Conservation (phyloP, 192 early-diverging fungal genomes). For the Podila minutissima region DNA sequence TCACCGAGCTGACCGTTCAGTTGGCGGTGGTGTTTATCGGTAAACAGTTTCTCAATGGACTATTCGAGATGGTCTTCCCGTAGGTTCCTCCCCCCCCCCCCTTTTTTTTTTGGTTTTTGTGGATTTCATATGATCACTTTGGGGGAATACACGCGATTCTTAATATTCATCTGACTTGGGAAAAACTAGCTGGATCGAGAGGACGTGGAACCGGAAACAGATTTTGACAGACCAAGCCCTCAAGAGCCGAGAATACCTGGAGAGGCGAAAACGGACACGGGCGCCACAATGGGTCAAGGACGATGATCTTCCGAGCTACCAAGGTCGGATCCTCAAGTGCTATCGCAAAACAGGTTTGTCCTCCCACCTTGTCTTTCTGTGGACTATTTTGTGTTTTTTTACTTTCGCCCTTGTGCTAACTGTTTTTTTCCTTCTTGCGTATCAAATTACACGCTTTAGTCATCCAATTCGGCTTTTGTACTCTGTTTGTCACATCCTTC, state of each 20-base stretch:
- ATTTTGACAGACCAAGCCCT: constrained; percentile 27
- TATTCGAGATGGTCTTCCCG: constrained; percentile 59
- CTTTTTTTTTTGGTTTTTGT: not conserved
- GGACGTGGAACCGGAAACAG: constrained; percentile 38
- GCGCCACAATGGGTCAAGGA: constrained; percentile 55
- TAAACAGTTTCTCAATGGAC: constrained; percentile 58
- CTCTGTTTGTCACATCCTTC: constrained; percentile 72
- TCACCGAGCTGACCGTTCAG: constrained; percentile 65
- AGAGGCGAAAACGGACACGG: constrained; percentile 11
- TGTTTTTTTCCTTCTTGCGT: too few species aligned
- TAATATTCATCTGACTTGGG: too few species aligned
- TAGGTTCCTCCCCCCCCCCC: constrained; percentile 10
- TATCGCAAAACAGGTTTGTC: constrained; percentile 36
- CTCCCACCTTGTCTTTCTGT: not conserved
- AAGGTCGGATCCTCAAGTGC: constrained; percentile 39
- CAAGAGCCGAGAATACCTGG: constrained; percentile 13
- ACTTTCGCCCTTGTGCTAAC: not conserved
- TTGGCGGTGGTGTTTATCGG: constrained; percentile 70
- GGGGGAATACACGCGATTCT: not conserved
- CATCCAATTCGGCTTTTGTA: constrained; percentile 76
- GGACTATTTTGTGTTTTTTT: not conserved
- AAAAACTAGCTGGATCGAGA: constrained; percentile 17
- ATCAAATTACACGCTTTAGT: constrained; percentile 39
- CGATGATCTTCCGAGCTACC: constrained; percentile 49
- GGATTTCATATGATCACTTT: not conserved